phyloP scores from a whole-genome alignment of 208 protist genomes.

The Vickermania spadyakhi region DNA sequence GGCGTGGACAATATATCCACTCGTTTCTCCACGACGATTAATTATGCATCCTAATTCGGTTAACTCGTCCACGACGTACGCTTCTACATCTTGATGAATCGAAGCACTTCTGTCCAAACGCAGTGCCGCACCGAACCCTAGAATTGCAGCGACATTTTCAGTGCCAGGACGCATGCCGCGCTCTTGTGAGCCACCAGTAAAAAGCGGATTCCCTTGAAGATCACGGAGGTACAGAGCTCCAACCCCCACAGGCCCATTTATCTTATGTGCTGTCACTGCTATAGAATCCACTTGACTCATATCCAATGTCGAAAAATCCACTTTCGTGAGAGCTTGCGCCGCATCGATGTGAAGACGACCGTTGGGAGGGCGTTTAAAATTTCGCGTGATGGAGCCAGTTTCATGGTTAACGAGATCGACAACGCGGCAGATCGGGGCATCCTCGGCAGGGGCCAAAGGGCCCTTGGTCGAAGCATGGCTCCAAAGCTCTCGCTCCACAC shows the following conservation, averaged over 20 bases:
- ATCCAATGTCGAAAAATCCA: conserved; percentile 50
- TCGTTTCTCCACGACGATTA: conserved; percentile 71
- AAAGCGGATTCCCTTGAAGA: conserved; percentile 32
- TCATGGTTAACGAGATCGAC: conserved; percentile 78
- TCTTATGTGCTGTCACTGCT: conserved; percentile 74
- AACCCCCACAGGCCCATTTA: conserved; percentile 70
- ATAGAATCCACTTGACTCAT: conserved; percentile 66
- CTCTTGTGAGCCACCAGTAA: conserved; percentile 60
- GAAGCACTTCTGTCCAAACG: conserved; percentile 50
- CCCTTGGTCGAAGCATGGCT: conserved; percentile 50
- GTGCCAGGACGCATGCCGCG: conserved; percentile 64
- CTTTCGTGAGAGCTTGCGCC: conserved; percentile 50
- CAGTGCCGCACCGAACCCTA: conserved; percentile 63
- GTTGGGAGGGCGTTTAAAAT: conserved; percentile 29
- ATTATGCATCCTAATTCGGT: conserved; percentile 52
- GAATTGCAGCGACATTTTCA: conserved; percentile 70
- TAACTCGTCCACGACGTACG: conserved; percentile 39
- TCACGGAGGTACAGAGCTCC: conserved; percentile 62
- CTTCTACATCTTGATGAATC: conserved; percentile 48
- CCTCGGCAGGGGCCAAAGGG: conserved; percentile 9
- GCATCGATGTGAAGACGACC: conserved; percentile 69
- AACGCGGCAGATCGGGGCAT: conserved; percentile 27
- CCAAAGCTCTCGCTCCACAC: conserved; percentile 52
- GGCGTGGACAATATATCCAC: conserved; percentile 72
- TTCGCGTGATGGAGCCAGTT: conserved; percentile 43